Percentiles rank a stretch among this genome's conserved stretches.
Conservation (phyloP, 2,329 filamentous ascomycete species). For the Fusarium secorum region DNA sequence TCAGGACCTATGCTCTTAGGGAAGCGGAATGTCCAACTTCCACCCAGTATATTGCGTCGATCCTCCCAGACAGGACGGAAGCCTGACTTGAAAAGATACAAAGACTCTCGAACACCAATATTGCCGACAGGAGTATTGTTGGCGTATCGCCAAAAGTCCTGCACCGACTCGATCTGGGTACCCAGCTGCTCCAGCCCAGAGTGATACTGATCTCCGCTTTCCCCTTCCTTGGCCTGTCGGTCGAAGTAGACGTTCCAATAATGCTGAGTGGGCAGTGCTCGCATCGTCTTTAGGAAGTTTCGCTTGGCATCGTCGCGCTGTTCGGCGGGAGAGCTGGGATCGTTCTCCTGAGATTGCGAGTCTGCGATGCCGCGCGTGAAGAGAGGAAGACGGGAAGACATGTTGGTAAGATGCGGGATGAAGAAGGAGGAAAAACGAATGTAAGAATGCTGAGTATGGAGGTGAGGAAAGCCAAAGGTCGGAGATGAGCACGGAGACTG, state of each 20-base stretch:
- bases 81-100: slow-evolving; percentile 81
- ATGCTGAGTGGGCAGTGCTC: slow-evolving; percentile 78
- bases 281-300: slow-evolving; percentile 79
- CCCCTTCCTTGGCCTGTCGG: slow-evolving; percentile 53
- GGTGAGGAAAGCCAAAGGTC: slow-evolving; percentile 1
- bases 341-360: slow-evolving; percentile 65
- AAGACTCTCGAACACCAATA: slow-evolving; percentile 78
- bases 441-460: slow-evolving; percentile 13
- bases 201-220: slow-evolving; percentile 57
- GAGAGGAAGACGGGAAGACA: slow-evolving; percentile 65
- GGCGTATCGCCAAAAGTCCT: slow-evolving; percentile 85
- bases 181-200: slow-evolving; percentile 68
- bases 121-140: slow-evolving; percentile 81
- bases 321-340: slow-evolving; percentile 73
- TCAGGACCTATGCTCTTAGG: slow-evolving; percentile 76
- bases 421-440: slow-evolving; percentile 13
- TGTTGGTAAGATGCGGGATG: slow-evolving; percentile 43
- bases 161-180: slow-evolving; percentile 76
- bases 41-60: slow-evolving; percentile 82
- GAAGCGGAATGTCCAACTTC: slow-evolving; percentile 92
- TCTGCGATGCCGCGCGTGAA: slow-evolving; percentile 70
- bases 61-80: slow-evolving; percentile 86
- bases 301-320: slow-evolving; percentile 82
- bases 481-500: slow-evolving; percentile 25
- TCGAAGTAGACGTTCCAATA: slow-evolving; percentile 80